A percentile compares a stretch with the other conserved stretches of the same genome.
These are phyloP conservation scores for Actinidia polygama DNA, from an alignment of 179 eudicot genomes.

Conservation along the genomic window DNA sequence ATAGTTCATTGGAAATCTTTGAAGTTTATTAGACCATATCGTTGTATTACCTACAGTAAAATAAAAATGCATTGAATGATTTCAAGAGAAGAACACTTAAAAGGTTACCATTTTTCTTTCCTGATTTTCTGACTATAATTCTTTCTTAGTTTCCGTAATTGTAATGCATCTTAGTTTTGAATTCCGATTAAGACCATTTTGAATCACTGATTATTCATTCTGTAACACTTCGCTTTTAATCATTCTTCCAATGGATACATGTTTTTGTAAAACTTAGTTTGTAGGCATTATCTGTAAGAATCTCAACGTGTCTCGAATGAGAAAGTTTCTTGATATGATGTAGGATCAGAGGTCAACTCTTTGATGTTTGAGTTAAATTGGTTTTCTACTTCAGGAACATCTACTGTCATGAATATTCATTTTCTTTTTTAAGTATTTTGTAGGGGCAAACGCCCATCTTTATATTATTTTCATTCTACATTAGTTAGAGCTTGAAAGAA, in stretches of 20 bases:
- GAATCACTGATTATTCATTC: neutral
- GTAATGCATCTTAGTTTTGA: neutral
- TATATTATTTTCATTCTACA: neutral
- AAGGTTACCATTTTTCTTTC: neutral
- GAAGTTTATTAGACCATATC: neutral
- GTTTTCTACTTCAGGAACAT: neutral
- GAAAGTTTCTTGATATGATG: neutral
- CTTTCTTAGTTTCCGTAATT: neutral
- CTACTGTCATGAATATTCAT: neutral
- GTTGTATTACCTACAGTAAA: neutral
- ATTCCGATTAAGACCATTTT: neutral
- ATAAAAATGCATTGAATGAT: conserved; percentile 5
- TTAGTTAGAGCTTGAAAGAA: neutral
- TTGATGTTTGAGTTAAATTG: conserved; percentile 11
- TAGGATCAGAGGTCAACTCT: neutral
- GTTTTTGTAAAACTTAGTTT: neutral
- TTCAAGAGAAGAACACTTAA: neutral
- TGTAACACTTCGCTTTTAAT: neutral
- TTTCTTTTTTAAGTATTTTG: too few relatives aligned
- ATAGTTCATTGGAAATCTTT: neutral
- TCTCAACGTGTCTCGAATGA: neutral
- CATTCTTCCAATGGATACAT: neutral
- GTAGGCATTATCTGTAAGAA: neutral
- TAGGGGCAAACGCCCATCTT: neutral
- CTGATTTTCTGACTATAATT: neutral